A percentile compares a stretch with the other conserved stretches of the same genome.
Conservation (phyloP, 169 alveolate genomes). For the Amoebophrya sp. region DNA sequence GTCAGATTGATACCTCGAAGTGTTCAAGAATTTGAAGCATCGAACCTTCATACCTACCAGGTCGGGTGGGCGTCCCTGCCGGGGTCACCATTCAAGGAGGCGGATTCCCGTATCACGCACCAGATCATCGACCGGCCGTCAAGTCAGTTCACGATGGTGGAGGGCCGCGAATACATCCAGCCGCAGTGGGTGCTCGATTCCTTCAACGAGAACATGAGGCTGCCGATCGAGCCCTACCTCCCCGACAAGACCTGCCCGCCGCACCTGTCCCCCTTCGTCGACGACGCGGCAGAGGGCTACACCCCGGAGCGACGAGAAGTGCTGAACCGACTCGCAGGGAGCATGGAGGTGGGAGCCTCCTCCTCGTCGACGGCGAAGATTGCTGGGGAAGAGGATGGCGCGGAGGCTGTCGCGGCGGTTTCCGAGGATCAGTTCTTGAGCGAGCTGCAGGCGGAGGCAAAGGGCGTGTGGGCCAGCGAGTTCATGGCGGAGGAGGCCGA, state of each 20-base stretch:
- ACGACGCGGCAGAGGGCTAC: not conserved
- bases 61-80: slow-evolving; percentile 11
- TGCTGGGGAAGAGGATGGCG: not conserved
- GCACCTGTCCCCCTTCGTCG: slow-evolving; percentile 46
- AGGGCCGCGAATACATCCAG: slow-evolving; percentile 39
- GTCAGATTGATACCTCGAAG: no score
- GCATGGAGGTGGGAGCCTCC: not conserved
- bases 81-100: slow-evolving; percentile 25
- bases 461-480: not conserved
- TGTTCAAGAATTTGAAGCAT: not conserved
- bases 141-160: not conserved
- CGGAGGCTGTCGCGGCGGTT: not conserved
- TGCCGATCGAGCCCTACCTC: slow-evolving; percentile 19
- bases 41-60: not conserved
- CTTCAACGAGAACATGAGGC: slow-evolving; percentile 30
- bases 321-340: not conserved
- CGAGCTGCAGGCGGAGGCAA: not conserved
- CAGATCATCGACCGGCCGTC: slow-evolving; percentile 38
- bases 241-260: slow-evolving; percentile 37
- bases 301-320: not conserved
- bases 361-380: not conserved
- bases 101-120: slow-evolving; percentile 31
- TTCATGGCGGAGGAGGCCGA: not conserved
- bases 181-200: slow-evolving; percentile 49
- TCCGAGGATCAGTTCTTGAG: not conserved